Evolutionary conservation across 2,329 filamentous ascomycete genomes (phyloP).

Genomic region (Emergomyces orientalis): DNA sequence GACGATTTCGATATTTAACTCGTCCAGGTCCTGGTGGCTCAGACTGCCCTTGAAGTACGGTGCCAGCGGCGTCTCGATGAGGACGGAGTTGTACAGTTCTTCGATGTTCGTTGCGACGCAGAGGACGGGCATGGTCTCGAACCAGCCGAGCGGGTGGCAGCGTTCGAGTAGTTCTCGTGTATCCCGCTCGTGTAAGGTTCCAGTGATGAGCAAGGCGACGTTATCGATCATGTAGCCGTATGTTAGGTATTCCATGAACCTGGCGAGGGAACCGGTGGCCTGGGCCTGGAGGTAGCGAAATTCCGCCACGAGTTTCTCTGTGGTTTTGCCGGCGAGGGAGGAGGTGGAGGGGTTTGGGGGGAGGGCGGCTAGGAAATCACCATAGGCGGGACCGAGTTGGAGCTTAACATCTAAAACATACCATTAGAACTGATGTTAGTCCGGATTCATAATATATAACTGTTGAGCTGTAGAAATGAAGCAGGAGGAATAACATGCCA

Average conservation of each 20-base stretch:
- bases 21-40: conserved; percentile 92
- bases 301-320: conserved; percentile 95
- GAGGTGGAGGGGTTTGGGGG: conserved; percentile 96
- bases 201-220: conserved; percentile 92
- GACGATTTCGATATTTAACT: conserved; percentile 98
- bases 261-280: conserved; percentile 78
- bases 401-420: conserved; percentile 84
- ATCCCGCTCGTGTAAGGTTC: conserved; percentile 93
- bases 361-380: conserved; percentile 88
- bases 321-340: conserved; percentile 85
- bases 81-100: conserved; percentile 94
- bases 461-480: background rate
- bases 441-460: background rate
- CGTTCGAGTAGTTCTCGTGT: conserved; percentile 89
- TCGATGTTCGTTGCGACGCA: conserved; percentile 98
- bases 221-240: conserved; percentile 99
- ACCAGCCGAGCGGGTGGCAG: conserved; percentile 96
- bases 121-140: conserved; percentile 96
- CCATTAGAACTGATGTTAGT: background rate
- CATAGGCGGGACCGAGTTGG: conserved; percentile 91
- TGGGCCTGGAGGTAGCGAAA: conserved; percentile 95
- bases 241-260: conserved; percentile 96
- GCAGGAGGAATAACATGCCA: conserved; percentile 48
- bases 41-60: conserved; percentile 96
- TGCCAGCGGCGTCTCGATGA: conserved; percentile 92